Percentiles rank a stretch among this genome's conserved stretches.
phyloP scores from a whole-genome alignment of 108 stramenopile species.

The Aurantiochytrium sp. region DNA sequence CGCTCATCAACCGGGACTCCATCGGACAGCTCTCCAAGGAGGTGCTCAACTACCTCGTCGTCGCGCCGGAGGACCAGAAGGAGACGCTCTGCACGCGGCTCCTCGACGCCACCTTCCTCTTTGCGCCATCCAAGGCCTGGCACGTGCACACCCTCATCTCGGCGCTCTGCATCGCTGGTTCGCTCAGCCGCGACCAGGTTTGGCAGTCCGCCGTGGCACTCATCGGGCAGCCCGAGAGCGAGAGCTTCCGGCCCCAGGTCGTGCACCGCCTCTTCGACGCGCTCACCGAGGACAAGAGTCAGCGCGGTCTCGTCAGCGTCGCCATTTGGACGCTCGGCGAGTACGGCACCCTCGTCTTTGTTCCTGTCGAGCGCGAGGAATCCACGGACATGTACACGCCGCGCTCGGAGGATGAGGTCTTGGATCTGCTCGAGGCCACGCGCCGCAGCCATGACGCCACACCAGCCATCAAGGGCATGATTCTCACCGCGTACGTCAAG shows the following conservation, averaged over 20 bases:
- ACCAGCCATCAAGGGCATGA: conserved; percentile 67
- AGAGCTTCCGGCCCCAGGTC: neutral
- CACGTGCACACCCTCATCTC: conserved; percentile 80
- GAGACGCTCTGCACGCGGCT: conserved; percentile 79
- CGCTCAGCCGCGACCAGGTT: conserved; percentile 72
- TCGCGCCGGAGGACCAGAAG: conserved; percentile 86
- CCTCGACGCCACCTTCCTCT: conserved; percentile 79
- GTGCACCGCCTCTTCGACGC: neutral
- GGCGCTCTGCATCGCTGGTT: conserved; percentile 90
- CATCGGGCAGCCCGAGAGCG: neutral
- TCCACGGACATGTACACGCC: conserved; percentile 75
- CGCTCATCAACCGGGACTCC: conserved; percentile 84
- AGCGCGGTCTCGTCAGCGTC: neutral
- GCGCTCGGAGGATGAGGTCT: conserved; percentile 55
- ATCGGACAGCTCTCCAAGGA: conserved; percentile 82
- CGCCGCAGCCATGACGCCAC: conserved; percentile 68
- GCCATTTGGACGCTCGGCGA: neutral
- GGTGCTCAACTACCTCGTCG: conserved; percentile 93
- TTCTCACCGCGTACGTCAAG: conserved; percentile 79
- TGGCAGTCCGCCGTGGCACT: conserved; percentile 13
- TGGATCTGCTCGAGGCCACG: conserved; percentile 66
- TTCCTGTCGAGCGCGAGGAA: neutral
- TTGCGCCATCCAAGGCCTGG: conserved; percentile 82
- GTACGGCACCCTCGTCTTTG: conserved; percentile 41
- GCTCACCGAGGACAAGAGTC: neutral